These are phyloP conservation scores for Pseudovirgaria hyperparasitica DNA, from an alignment of 2,329 filamentous ascomycete genomes.

Conservation along the genomic window DNA sequence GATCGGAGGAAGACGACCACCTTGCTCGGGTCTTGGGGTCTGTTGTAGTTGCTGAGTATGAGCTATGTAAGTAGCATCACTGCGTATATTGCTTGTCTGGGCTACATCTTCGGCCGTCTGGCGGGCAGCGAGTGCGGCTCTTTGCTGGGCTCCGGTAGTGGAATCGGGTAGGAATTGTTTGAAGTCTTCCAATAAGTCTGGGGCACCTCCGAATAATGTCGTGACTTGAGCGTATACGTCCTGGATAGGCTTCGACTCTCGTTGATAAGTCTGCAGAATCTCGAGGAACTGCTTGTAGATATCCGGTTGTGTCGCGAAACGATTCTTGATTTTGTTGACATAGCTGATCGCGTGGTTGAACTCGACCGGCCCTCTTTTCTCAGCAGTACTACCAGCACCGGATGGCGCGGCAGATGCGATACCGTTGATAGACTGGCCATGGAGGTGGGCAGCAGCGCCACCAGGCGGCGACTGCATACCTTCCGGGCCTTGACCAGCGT, in stretches of 20 bases:
- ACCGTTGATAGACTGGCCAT: slow-evolving; percentile 49
- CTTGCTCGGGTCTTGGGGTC: slow-evolving; percentile 32
- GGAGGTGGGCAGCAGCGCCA: slow-evolving; percentile 34
- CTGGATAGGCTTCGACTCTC: slow-evolving; percentile 95
- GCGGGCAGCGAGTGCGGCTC: slow-evolving; percentile 41
- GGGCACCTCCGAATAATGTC: slow-evolving; percentile 80
- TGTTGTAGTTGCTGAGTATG: slow-evolving; percentile 31
- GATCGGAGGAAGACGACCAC: slow-evolving; percentile 62
- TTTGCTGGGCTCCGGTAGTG: slow-evolving; percentile 47
- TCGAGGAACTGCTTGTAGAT: slow-evolving; percentile 99
- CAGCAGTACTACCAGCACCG: slow-evolving; percentile 41
- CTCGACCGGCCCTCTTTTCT: slow-evolving; percentile 88
- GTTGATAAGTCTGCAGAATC: slow-evolving; percentile 94
- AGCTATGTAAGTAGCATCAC: slow-evolving; percentile 33
- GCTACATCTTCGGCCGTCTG: slow-evolving; percentile 56
- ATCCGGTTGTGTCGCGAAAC: slow-evolving; percentile 89
- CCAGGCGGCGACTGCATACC: slow-evolving; percentile 37
- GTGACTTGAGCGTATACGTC: slow-evolving; percentile 98
- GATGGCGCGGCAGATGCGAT: slow-evolving; percentile 45
- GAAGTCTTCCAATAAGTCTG: slow-evolving; percentile 92
- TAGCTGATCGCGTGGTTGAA: slow-evolving; percentile 99
- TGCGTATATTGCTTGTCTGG: slow-evolving; percentile 50
- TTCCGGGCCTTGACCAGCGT: slow-evolving; percentile 39
- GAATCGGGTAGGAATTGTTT: slow-evolving; percentile 97
- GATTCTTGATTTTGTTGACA: slow-evolving; percentile 99